Percentiles rank a stretch among this genome's conserved stretches.
These are phyloP conservation scores for Melocanna baccifera DNA, from an alignment of 176 grass and related monocot genomes.

Conservation along the genomic window DNA sequence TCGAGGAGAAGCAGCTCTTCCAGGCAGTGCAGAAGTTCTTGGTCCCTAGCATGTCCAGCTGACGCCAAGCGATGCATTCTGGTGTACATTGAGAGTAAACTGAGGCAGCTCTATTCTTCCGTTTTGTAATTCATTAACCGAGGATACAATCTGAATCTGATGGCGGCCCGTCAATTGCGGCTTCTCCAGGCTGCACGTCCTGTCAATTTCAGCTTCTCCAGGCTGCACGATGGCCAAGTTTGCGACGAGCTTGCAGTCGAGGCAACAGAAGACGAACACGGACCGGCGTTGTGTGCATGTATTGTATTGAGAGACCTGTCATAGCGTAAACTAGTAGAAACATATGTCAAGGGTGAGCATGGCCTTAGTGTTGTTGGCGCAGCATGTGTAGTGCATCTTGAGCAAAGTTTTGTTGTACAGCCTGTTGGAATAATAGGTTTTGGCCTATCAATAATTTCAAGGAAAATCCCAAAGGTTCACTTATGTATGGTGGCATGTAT, in stretches of 20 bases:
- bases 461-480: no score
- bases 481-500: no score
- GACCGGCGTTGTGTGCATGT: conserved; percentile 25
- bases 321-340: conserved; percentile 31
- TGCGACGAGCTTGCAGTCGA: background rate
- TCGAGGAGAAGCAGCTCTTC: conserved; percentile 88
- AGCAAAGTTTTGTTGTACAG: conserved; percentile 37
- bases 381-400: conserved; percentile 1
- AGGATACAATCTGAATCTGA: conserved; percentile 22
- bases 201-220: background rate
- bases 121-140: conserved; percentile 8
- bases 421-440: no score
- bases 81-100: background rate
- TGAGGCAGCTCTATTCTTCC: conserved; percentile 19
- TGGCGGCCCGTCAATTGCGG: background rate
- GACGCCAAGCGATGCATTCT: background rate
- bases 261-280: background rate
- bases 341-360: background rate
- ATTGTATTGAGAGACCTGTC: conserved; percentile 23
- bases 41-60: conserved; percentile 31
- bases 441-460: no score
- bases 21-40: conserved; percentile 79
- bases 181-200: background rate
- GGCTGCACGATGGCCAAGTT: background rate
- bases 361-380: conserved; percentile 9